Evolutionary conservation across 164 flowering plant genomes (phyloP).

Genomic region (Nymphaea colorata): DNA sequence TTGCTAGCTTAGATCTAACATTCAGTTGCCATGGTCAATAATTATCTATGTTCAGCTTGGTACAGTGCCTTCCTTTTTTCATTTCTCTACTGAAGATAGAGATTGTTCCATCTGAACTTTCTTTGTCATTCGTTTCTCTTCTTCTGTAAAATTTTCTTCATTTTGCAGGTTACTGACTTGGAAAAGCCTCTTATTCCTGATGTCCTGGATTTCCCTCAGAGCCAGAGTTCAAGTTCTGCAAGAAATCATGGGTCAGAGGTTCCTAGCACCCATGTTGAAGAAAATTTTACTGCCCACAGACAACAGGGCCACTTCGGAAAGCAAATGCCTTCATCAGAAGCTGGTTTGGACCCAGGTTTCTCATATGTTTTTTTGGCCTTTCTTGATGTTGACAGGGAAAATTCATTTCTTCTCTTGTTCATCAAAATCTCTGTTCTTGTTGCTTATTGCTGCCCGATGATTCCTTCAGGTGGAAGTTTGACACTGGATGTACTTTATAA

Average conservation of each 20-base stretch:
- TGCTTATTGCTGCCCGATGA: slow-evolving; percentile 1
- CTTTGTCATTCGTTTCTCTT: slow-evolving; percentile 11
- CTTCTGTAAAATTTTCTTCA: slow-evolving; percentile 8
- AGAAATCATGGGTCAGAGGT: slow-evolving; percentile 40
- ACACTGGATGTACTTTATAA: slow-evolving; percentile 50
- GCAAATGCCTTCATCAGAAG: slow-evolving; percentile 28
- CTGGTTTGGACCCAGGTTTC: slow-evolving; percentile 42
- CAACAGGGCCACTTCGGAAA: slow-evolving; percentile 43
- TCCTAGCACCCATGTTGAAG: slow-evolving; percentile 36
- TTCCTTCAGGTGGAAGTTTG: slow-evolving; percentile 42
- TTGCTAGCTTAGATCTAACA: no score
- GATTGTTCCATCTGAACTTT: not conserved
- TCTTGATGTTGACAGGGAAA: not conserved
- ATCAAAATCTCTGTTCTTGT: not conserved
- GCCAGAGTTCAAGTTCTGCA: slow-evolving; percentile 25
- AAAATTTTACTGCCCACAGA: slow-evolving; percentile 26
- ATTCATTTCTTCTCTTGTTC: slow-evolving; percentile 1
- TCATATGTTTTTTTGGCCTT: not conserved
- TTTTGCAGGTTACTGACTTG: slow-evolving; percentile 49
- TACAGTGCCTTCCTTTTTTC: no score
- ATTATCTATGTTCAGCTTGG: no score
- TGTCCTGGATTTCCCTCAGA: slow-evolving; percentile 19
- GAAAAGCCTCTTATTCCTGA: slow-evolving; percentile 77
- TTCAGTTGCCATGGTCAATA: no score
- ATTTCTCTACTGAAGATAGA: not conserved